Conservation (phyloP, 768 basidiomycete species). For the Lentinula lateritia region DNA sequence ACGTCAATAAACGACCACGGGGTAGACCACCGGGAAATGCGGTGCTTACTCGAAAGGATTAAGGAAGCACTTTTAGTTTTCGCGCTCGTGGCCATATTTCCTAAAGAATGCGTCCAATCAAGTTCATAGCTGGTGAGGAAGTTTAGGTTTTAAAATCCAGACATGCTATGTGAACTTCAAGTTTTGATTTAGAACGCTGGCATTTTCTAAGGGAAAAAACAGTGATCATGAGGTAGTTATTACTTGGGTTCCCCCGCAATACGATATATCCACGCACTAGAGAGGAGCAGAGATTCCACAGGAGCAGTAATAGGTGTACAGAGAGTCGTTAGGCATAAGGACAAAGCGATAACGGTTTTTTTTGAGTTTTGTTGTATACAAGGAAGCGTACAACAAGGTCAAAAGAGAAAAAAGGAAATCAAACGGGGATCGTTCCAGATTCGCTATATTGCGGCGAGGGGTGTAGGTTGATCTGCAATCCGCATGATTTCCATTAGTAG, state of each 20-base stretch:
- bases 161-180: no score
- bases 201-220: no score
- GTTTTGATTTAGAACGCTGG: no score
- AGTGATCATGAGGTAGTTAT: background rate
- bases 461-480: conserved; percentile 48
- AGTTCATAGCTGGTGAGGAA: no score
- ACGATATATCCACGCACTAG: background rate
- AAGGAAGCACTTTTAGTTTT: background rate
- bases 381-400: background rate
- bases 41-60: background rate
- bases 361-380: background rate
- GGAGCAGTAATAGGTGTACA: background rate
- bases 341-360: background rate
- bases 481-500: conserved; percentile 83
- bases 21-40: background rate
- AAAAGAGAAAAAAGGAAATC: background rate
- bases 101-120: no score
- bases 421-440: no score
- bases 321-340: background rate
- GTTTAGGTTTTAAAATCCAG: no score
- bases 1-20: background rate
- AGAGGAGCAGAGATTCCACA: background rate
- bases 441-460: conserved; percentile 5
- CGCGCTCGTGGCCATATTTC: no score
- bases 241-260: background rate